These are phyloP conservation scores for Apiotrichum sp. DNA, from an alignment of 1,284 basidiomycete genomes.

Conservation along the genomic window DNA sequence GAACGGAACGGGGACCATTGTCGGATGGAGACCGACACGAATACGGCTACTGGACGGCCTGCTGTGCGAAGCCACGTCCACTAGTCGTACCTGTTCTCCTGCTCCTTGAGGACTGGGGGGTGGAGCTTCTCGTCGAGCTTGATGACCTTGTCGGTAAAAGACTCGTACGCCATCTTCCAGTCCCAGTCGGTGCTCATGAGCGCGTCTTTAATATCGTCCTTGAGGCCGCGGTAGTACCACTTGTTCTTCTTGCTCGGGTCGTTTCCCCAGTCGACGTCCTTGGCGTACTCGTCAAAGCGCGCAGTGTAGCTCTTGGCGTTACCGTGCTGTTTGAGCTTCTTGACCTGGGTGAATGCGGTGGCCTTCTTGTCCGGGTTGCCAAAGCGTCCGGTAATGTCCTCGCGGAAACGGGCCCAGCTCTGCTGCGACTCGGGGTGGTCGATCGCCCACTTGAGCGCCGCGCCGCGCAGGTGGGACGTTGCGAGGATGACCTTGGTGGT, in stretches of 20 bases:
- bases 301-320: constrained; percentile 5
- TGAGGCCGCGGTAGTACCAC: constrained; percentile 19
- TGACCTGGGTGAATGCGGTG: constrained; percentile 15
- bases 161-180: constrained; percentile 15
- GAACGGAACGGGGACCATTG: no score
- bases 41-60: no score
- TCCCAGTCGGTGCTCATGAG: constrained; percentile 13
- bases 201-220: constrained; percentile 16
- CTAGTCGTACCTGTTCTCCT: constrained; percentile 12
- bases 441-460: constrained; percentile 17
- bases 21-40: no score
- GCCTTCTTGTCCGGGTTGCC: constrained; percentile 16
- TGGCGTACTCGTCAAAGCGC: constrained; percentile 10
- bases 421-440: constrained; percentile 10
- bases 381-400: constrained; percentile 10
- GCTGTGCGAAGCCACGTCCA: no score
- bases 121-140: constrained; percentile 16
- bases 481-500: constrained; percentile 10
- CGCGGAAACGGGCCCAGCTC: constrained; percentile 6
- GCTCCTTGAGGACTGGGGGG: constrained; percentile 12
- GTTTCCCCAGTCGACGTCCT: constrained; percentile 3
- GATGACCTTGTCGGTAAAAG: constrained; percentile 11
- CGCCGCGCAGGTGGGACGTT: constrained; percentile 11
- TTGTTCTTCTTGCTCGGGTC: constrained; percentile 14
- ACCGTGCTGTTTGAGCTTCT: constrained; percentile 19